These are phyloP conservation scores for Stropharia rugosoannulata DNA, from an alignment of 768 basidiomycete species.

Conservation along the genomic window DNA sequence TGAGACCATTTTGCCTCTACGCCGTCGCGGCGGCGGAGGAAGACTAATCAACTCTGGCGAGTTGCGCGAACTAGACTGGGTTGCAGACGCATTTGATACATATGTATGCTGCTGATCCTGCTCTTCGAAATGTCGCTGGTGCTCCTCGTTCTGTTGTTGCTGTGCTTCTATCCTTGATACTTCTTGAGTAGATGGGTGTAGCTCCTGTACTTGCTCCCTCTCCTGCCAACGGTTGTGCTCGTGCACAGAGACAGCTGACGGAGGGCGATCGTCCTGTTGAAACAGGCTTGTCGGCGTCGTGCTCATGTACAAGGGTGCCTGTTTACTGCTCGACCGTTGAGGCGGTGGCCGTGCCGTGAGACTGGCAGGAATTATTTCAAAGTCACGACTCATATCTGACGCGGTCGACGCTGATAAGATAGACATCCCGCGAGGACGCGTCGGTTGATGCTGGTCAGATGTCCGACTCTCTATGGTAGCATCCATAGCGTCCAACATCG, in stretches of 20 bases:
- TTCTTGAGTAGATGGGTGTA: background rate
- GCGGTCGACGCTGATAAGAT: slow-evolving; percentile 34
- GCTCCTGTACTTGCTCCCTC: background rate
- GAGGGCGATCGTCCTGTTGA: background rate
- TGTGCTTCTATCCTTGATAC: too few species aligned
- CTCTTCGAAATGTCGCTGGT: too few species aligned
- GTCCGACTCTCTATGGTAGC: slow-evolving; percentile 37
- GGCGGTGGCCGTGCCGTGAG: slow-evolving; percentile 28
- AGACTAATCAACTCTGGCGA: slow-evolving; percentile 37
- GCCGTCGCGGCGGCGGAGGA: slow-evolving; percentile 56
- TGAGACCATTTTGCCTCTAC: slow-evolving; percentile 25
- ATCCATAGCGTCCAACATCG: slow-evolving; percentile 62
- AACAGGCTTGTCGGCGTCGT: background rate
- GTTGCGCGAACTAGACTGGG: slow-evolving; percentile 20
- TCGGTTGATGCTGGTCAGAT: slow-evolving; percentile 9
- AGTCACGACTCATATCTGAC: slow-evolving; percentile 24
- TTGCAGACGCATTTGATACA: slow-evolving; percentile 1
- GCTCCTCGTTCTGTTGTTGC: too few species aligned
- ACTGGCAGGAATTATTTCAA: slow-evolving; percentile 20
- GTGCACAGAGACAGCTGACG: slow-evolving; percentile 1
- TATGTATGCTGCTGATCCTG: too few species aligned
- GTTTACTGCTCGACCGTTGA: slow-evolving; percentile 14
- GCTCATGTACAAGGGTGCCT: slow-evolving; percentile 10
- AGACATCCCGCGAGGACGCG: slow-evolving; percentile 33
- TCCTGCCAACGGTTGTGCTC: background rate